Evolutionary conservation across 371 early-diverging fungal genomes (phyloP).

Genomic region (Mortierella polycephala): DNA sequence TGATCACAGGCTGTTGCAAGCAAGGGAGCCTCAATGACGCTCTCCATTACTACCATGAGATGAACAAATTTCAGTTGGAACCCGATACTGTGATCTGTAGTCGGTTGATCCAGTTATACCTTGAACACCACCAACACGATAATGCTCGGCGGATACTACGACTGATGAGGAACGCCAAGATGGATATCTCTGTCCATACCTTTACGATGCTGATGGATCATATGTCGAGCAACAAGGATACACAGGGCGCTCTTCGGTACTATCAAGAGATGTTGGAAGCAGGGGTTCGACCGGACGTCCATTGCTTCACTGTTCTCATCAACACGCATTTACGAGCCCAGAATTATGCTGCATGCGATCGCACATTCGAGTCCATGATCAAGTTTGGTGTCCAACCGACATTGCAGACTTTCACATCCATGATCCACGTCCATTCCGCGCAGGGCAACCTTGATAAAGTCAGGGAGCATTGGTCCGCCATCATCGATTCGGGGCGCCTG

Average conservation of each 20-base stretch:
- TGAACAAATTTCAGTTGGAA: conserved; percentile 30
- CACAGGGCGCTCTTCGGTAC: conserved; percentile 42
- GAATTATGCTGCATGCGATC: conserved; percentile 32
- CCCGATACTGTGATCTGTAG: conserved; percentile 35
- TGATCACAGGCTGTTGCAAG: conserved; percentile 47
- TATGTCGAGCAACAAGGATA: conserved; percentile 15
- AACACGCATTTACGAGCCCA: conserved; percentile 50
- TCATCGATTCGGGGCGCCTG: conserved; percentile 25
- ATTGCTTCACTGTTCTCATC: conserved; percentile 63
- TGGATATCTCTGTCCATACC: conserved; percentile 40
- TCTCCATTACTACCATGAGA: conserved; percentile 37
- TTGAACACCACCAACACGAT: conserved; percentile 39
- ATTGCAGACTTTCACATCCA: conserved; percentile 25
- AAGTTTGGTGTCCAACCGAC: conserved; percentile 29
- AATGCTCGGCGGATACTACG: conserved; percentile 32
- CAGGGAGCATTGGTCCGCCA: conserved; percentile 42
- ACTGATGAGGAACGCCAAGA: conserved; percentile 25
- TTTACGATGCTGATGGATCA: conserved; percentile 48
- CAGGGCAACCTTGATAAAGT: conserved; percentile 50
- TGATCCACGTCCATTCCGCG: conserved; percentile 59
- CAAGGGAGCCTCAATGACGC: conserved; percentile 23
- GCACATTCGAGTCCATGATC: conserved; percentile 31
- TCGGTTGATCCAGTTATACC: conserved; percentile 44
- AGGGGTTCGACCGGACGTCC: conserved; percentile 58
- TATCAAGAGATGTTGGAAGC: conserved; percentile 59